phyloP scores from a whole-genome alignment of 2,329 filamentous ascomycete genomes.

The Venturia oleaginea region DNA sequence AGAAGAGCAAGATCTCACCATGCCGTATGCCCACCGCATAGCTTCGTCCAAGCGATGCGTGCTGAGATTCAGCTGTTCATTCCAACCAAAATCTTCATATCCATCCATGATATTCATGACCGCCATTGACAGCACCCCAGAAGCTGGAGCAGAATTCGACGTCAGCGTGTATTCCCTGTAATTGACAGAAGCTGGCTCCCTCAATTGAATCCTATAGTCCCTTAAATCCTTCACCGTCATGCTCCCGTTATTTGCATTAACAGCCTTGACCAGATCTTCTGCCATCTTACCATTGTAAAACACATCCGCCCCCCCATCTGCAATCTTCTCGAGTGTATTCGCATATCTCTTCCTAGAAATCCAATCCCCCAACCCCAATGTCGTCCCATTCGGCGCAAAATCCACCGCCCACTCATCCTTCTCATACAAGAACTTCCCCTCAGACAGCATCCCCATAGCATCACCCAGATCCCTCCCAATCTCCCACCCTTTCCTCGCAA shows the following conservation, averaged over 20 bases:
- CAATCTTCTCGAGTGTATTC: slow-evolving; percentile 68
- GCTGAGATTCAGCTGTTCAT: slow-evolving; percentile 52
- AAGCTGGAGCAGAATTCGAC: slow-evolving; percentile 63
- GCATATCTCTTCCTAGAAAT: slow-evolving; percentile 78
- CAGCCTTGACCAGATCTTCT: slow-evolving; percentile 59
- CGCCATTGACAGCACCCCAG: slow-evolving; percentile 65
- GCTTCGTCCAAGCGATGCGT: slow-evolving; percentile 81
- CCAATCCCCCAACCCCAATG: slow-evolving; percentile 62
- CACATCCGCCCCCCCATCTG: slow-evolving; percentile 58
- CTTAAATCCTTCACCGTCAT: slow-evolving; percentile 74
- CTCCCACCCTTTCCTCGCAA: slow-evolving; percentile 65
- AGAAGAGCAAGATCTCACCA: slow-evolving; percentile 18
- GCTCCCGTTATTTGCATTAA: slow-evolving; percentile 65
- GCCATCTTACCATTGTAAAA: slow-evolving; percentile 70
- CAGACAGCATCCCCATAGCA: slow-evolving; percentile 52
- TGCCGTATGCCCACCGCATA: slow-evolving; percentile 79
- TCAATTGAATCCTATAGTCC: slow-evolving; percentile 59
- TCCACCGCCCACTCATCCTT: slow-evolving; percentile 77
- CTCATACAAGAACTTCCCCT: slow-evolving; percentile 54
- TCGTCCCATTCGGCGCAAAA: slow-evolving; percentile 74
- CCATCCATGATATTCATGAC: slow-evolving; percentile 78
- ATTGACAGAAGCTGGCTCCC: slow-evolving; percentile 47
- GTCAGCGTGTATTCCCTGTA: slow-evolving; percentile 61
- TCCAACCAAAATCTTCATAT: slow-evolving; percentile 54
- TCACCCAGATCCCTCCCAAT: slow-evolving; percentile 68